These are phyloP conservation scores for Begonia peltatifolia DNA, from an alignment of 306 rosid genomes.

Conservation along the genomic window DNA sequence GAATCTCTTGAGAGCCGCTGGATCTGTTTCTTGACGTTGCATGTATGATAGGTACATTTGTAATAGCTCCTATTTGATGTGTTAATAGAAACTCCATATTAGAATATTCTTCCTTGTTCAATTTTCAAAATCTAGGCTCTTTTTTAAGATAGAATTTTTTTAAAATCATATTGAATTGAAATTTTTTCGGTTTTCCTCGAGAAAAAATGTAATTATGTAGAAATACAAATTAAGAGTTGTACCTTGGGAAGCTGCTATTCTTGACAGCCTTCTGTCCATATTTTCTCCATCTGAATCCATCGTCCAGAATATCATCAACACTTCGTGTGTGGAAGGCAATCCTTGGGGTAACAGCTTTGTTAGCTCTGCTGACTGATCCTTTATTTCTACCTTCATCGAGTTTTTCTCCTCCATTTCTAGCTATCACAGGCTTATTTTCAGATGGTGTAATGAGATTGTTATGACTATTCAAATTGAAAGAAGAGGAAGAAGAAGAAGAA, in stretches of 20 bases:
- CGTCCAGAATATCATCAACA: slow-evolving; percentile 8
- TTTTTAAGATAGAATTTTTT: background rate
- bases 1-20: slow-evolving; percentile 9
- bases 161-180: background rate
- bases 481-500: background rate
- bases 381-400: background rate
- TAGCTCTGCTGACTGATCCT: background rate
- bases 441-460: background rate
- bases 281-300: slow-evolving; percentile 7
- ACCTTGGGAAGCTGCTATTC: slow-evolving; percentile 7
- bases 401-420: background rate
- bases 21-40: slow-evolving; percentile 12
- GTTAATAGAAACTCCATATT: background rate
- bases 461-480: background rate
- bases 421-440: background rate
- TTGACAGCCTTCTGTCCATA: slow-evolving; percentile 9
- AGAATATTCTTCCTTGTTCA: background rate
- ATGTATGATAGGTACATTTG: slow-evolving; percentile 3
- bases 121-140: background rate
- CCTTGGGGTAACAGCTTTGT: background rate
- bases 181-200: too few relatives aligned
- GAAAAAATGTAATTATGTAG: too few relatives aligned
- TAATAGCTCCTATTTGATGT: slow-evolving; percentile 6
- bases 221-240: background rate
- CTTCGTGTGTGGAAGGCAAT: slow-evolving; percentile 7